phyloP scores from a whole-genome alignment of 2,329 filamentous ascomycete genomes.

The Diaporthe nobilis region DNA sequence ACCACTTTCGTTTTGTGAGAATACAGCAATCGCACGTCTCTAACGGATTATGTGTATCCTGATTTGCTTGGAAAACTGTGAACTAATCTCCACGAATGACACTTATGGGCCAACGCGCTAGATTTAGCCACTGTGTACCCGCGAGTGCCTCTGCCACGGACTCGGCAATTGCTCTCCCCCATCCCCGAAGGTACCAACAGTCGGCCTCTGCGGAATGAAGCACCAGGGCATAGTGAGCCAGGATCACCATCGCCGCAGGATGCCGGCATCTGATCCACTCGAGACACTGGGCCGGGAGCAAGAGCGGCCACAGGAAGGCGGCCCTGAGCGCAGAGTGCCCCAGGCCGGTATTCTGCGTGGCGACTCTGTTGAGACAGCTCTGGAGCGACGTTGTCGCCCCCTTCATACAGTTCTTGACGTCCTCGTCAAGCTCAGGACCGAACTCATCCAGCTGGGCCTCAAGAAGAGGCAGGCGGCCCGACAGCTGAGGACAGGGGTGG shows the following conservation, averaged over 20 bases:
- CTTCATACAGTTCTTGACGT: neutral
- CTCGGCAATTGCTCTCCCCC: neutral
- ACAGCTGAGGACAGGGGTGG: neutral
- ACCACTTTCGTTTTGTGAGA: too few relatives aligned
- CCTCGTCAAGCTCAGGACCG: neutral
- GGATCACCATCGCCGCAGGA: neutral
- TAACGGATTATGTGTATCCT: neutral
- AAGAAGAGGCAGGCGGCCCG: neutral
- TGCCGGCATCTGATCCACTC: conserved; percentile 5
- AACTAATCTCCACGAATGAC: neutral
- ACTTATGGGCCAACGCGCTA: neutral
- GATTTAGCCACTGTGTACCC: neutral
- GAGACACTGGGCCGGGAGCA: neutral
- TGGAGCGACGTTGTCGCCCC: neutral
- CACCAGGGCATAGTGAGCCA: conserved; percentile 1
- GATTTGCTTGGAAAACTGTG: neutral
- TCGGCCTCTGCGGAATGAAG: conserved; percentile 1
- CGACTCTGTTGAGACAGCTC: neutral
- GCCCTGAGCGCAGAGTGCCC: neutral
- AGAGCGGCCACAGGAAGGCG: conserved; percentile 3
- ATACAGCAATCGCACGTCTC: too few relatives aligned
- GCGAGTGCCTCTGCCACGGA: neutral
- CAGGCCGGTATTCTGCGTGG: neutral
- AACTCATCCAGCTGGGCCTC: neutral
- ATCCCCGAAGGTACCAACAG: neutral